These are phyloP conservation scores for Trichophyton equinum DNA, from an alignment of 2,329 filamentous ascomycete species.

Conservation along the genomic window DNA sequence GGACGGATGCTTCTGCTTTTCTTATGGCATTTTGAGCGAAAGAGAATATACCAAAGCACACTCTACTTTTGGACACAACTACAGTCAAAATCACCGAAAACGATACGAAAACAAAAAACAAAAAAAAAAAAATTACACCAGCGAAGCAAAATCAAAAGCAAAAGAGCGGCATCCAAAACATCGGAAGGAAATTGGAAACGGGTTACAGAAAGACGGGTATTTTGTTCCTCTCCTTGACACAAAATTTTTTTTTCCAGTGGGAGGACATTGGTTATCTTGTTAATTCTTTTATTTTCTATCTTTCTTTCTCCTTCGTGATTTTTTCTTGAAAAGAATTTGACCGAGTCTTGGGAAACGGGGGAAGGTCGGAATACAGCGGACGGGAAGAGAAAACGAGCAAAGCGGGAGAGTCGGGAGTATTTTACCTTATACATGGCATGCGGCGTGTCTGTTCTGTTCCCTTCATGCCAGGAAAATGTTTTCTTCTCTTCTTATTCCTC, in stretches of 20 bases:
- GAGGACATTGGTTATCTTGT: conserved; percentile 4
- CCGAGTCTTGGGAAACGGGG: conserved; percentile 9
- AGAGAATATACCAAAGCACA: conserved; percentile 2
- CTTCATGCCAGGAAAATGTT: conserved; percentile 5
- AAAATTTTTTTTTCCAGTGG: neutral
- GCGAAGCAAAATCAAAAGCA: conserved; percentile 5
- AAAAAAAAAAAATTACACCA: neutral
- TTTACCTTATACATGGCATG: conserved; percentile 5
- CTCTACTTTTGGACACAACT: conserved; percentile 4
- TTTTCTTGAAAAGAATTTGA: conserved; percentile 7
- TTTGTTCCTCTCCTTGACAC: neutral
- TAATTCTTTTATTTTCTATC: neutral
- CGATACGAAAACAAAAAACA: neutral
- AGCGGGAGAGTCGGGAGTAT: conserved; percentile 11
- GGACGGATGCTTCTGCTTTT: neutral
- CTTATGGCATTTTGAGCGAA: conserved; percentile 4
- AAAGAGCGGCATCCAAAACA: conserved; percentile 8
- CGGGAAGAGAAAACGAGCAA: conserved; percentile 6
- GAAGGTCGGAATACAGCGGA: conserved; percentile 7
- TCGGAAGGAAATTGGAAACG: conserved; percentile 6
- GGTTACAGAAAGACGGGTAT: conserved; percentile 11
- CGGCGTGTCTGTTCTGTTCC: conserved; percentile 6
- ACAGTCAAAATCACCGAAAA: too few relatives aligned
- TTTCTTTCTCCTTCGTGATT: neutral
- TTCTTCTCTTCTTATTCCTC: conserved; percentile 7